Base-by-base conservation (phyloP, 140 eudicot genomes). In the Flaveria floridana region DNA sequence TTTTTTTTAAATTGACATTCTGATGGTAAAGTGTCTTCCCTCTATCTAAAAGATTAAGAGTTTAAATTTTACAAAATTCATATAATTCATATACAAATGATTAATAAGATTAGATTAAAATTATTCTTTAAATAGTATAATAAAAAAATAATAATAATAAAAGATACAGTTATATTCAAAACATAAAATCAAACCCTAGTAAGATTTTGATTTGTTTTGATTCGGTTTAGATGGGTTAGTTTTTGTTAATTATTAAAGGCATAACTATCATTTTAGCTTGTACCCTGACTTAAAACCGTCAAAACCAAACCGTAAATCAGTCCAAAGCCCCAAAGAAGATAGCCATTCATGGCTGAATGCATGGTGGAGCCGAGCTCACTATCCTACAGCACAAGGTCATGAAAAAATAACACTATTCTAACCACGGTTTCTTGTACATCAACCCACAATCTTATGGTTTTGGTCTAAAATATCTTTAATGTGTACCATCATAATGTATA, bases 401-500 rank as follows among this genome's bases (percentile, higher is more conserved):
- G 16, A 16, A 50, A 14, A 50, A 34, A 6, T 34, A 34, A 34
- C 41, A 34, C 8, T 34, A 34, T 21, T 21, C 20, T 20, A 21
- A 21, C 65, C 14, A 1, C 4, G 14, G 14, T 55, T 55, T 55
- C 26, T 55, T 16, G 26, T 55, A 55, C 62, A 55, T 18, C 20
- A 61, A 61, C 42, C 20, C 46, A 30, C 12, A 19, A 42, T 8
- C 16, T 42, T 39, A 16, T 41, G 71, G 20, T 64, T 19, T 34
- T 12, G 25, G 74, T 67, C 74, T 66, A 52, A 55, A 37, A 53
- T 66, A 53, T 65, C 44, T 30, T 68, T 68, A 28, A 68, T 76
- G 70, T 61, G 61, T 70, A 56, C 20, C 70, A 77, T 52, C 68
- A 77, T 46, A 46, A 63, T 19, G 73, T 78, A 19, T 67, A 76